Evolutionary conservation across 1,139 yeast species (phyloP), one percentile per base, ranked within the genome.

Genomic region (Saccharomycopsis hybrid): DNA sequence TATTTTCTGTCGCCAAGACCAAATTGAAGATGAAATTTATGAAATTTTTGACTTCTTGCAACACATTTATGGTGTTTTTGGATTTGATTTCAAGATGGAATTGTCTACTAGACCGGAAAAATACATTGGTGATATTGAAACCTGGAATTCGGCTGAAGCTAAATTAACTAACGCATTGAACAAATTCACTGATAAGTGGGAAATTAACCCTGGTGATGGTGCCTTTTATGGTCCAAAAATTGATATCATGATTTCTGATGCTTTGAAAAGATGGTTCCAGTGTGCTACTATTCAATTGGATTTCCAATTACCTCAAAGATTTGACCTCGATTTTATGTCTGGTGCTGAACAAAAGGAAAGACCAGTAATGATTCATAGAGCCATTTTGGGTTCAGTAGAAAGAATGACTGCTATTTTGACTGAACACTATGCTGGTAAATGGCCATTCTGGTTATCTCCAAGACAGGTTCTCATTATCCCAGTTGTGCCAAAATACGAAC

Each of bases 401-500:
- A 85, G 98, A 77, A 89, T 92, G 96, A 85, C 96, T 59, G 97
- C 96, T 56, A 88, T 92, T 61, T 80, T 92, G 69, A 89, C 95
- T 54, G 98, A 92, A 69, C 97, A 92, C 71, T 90, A 76, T 72
- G 95, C 90, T 65, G 98, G 98, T 64, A 89, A 87, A 68, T 90
- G 97, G 97, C 98, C 98, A 62, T 85, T 92, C 77, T 92, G 98
- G 98, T 76, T 92, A 63, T 89, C 97, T 33, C 98, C 98, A 63
- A 85, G 97, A 76, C 98, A 92, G 72, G 76, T 89, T 52, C 74
- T 89, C 63, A 92, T 92, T 62, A 90, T 92, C 35, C 98, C 98
- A 59, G 96, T 92, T 61, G 96, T 96, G 62, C 94, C 86, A 57
- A 87, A 87, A 67, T 90, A 84, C 74, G 80, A 76, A 64, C 95